Base-by-base conservation (phyloP, 2,329 filamentous ascomycete species). In the Coniochaeta ligniaria region DNA sequence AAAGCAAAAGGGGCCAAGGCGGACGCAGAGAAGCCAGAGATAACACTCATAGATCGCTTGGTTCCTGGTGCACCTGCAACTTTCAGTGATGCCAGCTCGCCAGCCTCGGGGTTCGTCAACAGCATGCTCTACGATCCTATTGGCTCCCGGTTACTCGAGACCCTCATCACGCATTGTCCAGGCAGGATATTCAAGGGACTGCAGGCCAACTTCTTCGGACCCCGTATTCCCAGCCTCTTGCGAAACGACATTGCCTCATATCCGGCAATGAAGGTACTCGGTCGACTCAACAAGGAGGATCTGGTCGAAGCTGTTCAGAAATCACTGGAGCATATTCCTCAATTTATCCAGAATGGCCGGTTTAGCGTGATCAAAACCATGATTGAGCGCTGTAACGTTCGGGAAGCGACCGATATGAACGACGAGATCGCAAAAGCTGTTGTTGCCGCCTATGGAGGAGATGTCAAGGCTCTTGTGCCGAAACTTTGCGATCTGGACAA, bases 241-340 rank as follows among this genome's bases (percentile, higher is more conserved):
- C 88, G 92, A 61, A 98, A 98, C 71, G 93, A 96, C 67, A 90
- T 93, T 57, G 92, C 95, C 6, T 89, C 87, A 26, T 98, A 96
- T 69, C 90, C 96, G 0, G 91, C 92, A 22, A 90, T 93, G 66
- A 85, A 87, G 61, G 87, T 96, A 3, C 78, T 99, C 50, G 90
- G 92, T 71, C 85, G 95, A 59, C 80, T 98, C 12, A 89, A 91
- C 72, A 93, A 91, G 70, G 92, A 96, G 62, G 92, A 97, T 69
- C 80, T 99, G 9, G 80, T 87, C 47, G 84, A 85, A 60, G 91
- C 90, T 0, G 83, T 92, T 60, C 80, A 86, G 57, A 81, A 87
- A 67, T 89, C 96, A 60, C 73, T 88, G 4, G 88, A 91, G 0
- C 87, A 91, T 60, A 82, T 97, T 6, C 81, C 85, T 0, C 83